phyloP scores from a whole-genome alignment of 2,329 filamentous ascomycete species.

The Ascochyta pisi region DNA sequence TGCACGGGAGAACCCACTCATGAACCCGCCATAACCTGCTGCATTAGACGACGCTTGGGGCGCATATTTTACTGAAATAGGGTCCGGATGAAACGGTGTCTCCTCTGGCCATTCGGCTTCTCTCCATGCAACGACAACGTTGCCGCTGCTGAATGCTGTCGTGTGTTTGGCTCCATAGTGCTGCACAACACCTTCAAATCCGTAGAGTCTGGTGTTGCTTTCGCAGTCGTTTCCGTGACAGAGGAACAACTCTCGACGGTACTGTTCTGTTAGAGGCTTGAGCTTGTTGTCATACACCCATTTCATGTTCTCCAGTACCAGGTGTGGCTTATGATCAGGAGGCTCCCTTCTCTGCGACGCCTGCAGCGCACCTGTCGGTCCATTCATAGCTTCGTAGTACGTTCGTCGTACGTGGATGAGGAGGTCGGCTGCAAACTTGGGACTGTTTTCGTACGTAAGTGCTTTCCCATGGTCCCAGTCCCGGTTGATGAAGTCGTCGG shows the following conservation, averaged over 20 bases:
- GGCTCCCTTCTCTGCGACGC: constrained; percentile 4
- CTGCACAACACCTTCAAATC: constrained; percentile 80
- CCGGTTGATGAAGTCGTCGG: constrained; percentile 72
- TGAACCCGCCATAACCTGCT: constrained; percentile 39
- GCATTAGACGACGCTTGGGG: constrained; percentile 40
- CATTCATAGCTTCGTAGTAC: constrained; percentile 71
- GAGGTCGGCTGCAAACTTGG: constrained; percentile 75
- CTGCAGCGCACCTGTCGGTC: constrained; percentile 52
- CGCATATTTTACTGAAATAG: constrained; percentile 53
- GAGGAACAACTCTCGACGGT: constrained; percentile 75
- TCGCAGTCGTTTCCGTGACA: constrained; percentile 71
- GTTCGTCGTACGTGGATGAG: constrained; percentile 69
- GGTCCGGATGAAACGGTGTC: constrained; percentile 73
- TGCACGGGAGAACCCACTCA: constrained; percentile 48
- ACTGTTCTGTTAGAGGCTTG: constrained; percentile 70
- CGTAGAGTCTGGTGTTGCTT: constrained; percentile 70
- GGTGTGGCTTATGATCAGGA: constrained; percentile 57
- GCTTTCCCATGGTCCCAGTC: constrained; percentile 70
- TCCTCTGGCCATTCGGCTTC: constrained; percentile 78
- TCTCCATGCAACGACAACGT: constrained; percentile 76
- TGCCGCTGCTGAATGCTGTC: constrained; percentile 71
- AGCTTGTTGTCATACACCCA: constrained; percentile 82
- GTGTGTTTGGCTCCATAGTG: constrained; percentile 87
- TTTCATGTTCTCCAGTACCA: constrained; percentile 85
- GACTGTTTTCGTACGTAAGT: constrained; percentile 68